A percentile compares a stretch with the other conserved stretches of the same genome.
Evolutionary conservation across 2,329 filamentous ascomycete species (phyloP).

Genomic region (Penicillium janthinellum): DNA sequence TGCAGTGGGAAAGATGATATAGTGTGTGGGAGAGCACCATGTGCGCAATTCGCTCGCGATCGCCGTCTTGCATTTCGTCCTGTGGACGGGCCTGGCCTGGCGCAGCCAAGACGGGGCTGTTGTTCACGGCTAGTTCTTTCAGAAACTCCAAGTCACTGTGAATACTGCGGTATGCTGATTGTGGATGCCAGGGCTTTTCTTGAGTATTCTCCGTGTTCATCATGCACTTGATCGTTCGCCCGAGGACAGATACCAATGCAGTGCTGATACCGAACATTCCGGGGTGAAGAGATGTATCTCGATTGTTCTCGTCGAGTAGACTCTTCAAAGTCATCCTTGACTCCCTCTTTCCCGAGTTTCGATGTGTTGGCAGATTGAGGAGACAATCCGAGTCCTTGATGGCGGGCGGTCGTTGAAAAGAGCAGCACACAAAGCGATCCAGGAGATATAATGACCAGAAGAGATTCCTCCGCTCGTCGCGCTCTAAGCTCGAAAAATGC

Average conservation of each 20-base stretch:
- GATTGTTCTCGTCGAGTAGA: slow-evolving; percentile 11
- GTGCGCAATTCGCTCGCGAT: slow-evolving; percentile 22
- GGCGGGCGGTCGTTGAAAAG: slow-evolving; percentile 36
- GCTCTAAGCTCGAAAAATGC: slow-evolving; percentile 23
- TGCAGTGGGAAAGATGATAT: slow-evolving; percentile 28
- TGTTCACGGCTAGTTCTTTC: slow-evolving; percentile 19
- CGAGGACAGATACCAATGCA: slow-evolving; percentile 20
- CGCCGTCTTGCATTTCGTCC: slow-evolving; percentile 8
- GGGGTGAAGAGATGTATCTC: slow-evolving; percentile 6
- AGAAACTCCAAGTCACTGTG: slow-evolving; percentile 18
- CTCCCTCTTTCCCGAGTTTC: slow-evolving; percentile 1
- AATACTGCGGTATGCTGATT: slow-evolving; percentile 20
- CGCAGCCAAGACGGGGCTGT: slow-evolving; percentile 14
- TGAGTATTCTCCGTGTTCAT: slow-evolving; percentile 15
- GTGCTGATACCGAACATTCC: slow-evolving; percentile 24
- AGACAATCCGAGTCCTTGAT: slow-evolving; percentile 38
- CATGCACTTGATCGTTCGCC: slow-evolving; percentile 23
- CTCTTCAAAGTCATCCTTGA: slow-evolving; percentile 9
- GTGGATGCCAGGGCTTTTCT: slow-evolving; percentile 14
- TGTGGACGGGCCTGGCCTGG: slow-evolving; percentile 7
- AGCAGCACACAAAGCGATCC: slow-evolving; percentile 42
- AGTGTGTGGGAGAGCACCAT: slow-evolving; percentile 26
- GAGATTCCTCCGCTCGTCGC: slow-evolving; percentile 38
- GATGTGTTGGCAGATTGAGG: slow-evolving; percentile 32
- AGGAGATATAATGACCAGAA: slow-evolving; percentile 47